Evolutionary conservation across 2,329 filamentous ascomycete genomes (phyloP), one percentile per base, ranked within the genome.

Genomic region (Verticillium nubilum): DNA sequence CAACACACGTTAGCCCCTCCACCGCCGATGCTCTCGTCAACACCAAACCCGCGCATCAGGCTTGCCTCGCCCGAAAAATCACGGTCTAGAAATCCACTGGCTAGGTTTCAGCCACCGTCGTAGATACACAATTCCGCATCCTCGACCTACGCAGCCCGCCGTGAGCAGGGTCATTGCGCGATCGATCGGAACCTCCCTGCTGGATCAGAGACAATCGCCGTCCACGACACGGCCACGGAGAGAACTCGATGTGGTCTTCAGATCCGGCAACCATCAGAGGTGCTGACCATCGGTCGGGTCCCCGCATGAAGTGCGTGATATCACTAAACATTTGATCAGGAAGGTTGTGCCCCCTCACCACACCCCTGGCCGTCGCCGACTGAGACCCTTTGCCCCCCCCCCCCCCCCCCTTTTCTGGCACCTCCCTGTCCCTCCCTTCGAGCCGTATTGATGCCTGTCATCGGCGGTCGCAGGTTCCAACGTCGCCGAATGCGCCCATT

Each of bases 171-270:
- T 28, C 33, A 17, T 27, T 37, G 33, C 54, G 33, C 35, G 54
- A 56, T 56, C 54, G 54, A 56, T 56, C 54, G 54, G 33, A 47
- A 26, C 17, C 25, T 19, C 35, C 35, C 54, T 56, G 54, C 54
- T 28, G 54, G 54, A 56, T 56, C 54, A 56, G 54, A 56, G 54
- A 56, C 54, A 56, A 27, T 37, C 33, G n/a, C 31, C 29, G 15
- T 47, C 33, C 33, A 26, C 19, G 19, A 33, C 33, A 28, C 54
- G 23, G 23, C 25, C 27, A 29, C n/a, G 19, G 9, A 13, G 6
- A 6, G 6, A 6, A n/a, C n/a, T n/a, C n/a, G n/a, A n/a, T n/a
- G n/a, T n/a, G n/a, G 12, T 37, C 17, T 23, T 25, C 54, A 56
- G 54, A 56, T 56, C n/a, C 29, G 19, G 54, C 31, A 56, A 17